A percentile compares a stretch with the other conserved stretches of the same genome.
phyloP scores from a whole-genome alignment of 2,329 filamentous ascomycete species.

The Scedosporium apiospermum region DNA sequence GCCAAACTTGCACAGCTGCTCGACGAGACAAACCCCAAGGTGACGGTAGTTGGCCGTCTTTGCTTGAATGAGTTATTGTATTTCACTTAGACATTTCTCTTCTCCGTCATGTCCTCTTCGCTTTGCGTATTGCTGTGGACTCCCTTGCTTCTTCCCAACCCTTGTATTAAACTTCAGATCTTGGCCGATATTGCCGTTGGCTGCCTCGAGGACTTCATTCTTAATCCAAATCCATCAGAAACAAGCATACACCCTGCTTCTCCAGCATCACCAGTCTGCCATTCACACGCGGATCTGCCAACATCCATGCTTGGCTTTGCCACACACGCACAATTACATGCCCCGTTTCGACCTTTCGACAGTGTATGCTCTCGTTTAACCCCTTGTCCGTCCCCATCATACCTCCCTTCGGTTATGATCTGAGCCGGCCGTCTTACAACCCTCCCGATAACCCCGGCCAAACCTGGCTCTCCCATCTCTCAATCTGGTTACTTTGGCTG shows the following conservation, averaged over 20 bases:
- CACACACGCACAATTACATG: not conserved
- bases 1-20: no score
- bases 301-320: not conserved
- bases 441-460: not conserved
- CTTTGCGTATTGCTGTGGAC: not conserved
- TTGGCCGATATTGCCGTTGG: not conserved
- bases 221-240: not conserved
- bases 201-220: not conserved
- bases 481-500: not conserved
- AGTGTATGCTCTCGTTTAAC: not conserved
- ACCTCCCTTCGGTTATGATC: constrained; percentile 5
- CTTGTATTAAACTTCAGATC: not conserved
- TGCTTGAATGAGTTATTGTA: no score
- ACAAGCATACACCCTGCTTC: not conserved
- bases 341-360: not conserved
- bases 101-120: not conserved
- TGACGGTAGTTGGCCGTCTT: no score
- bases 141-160: not conserved
- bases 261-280: not conserved
- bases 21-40: no score
- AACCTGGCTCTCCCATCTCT: not conserved
- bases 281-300: not conserved
- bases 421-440: constrained; percentile 5
- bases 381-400: not conserved
- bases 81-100: not conserved